Base-by-base conservation (phyloP, 2,329 filamentous ascomycete genomes). In the Knufia fluminis region DNA sequence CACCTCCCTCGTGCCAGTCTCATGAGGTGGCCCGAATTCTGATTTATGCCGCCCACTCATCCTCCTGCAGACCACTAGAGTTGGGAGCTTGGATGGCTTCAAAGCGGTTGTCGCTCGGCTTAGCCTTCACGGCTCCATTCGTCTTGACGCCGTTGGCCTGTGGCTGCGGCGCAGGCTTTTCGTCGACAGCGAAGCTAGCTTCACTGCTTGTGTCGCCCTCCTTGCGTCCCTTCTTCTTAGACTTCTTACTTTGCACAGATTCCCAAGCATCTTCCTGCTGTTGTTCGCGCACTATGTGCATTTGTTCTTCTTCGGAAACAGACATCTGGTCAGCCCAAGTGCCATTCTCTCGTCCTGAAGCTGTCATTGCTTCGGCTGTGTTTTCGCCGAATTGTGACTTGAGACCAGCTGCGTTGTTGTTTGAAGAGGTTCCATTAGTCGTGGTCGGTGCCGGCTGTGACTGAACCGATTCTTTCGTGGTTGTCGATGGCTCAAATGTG, bases 211-310 rank as follows among this genome's bases (percentile, higher is more conserved):
- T 71, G 44, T 71, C 69, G 31, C 60, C 57, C 52, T 66, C 68
- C 51, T 62, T 64, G 16, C 62, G 60, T 56, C 65, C 68, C 64
- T 72, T 74, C 62, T 73, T 76, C 62, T 73, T 73, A 63, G 76
- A 73, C 54, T 70, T 68, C 69, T 80, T 81, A 60, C 69, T 77
- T 26, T 74, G 68, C 20, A 82, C 79, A 8, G 77, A 78, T 55
- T 74, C 80, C 80, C 79, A 83, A 46, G 74, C 74, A 49, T 73
- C 73, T 40, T 78, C 73, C 36, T 68, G 66, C 24, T 67, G 64
- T 48, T 66, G 58, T 45, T 70, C 68, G 44, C 64, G 71, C 43
- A 76, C 66, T 40, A 73, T 72, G 60, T 80, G 65, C 63, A 82
- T 78, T 61, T 81, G 78, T 55, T 82, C 78, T 62, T 82, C 79